Conservation (phyloP, 2,329 filamentous ascomycete genomes). For the Aspergillus sergii region DNA sequence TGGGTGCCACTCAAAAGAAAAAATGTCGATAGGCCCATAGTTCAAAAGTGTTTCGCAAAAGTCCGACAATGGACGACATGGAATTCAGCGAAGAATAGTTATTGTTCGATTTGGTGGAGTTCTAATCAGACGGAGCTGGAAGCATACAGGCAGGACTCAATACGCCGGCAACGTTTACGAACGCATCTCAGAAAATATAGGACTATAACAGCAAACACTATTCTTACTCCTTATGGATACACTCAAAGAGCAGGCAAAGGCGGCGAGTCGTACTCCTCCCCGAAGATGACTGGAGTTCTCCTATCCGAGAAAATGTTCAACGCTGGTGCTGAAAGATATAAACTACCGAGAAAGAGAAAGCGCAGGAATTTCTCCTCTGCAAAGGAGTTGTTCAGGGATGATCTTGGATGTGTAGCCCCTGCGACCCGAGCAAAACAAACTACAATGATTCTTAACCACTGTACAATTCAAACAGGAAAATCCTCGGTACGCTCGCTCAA, state of each 20-base stretch:
- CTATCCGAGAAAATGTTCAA: not conserved
- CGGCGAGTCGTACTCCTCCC: not conserved
- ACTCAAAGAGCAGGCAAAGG: conserved; percentile 5
- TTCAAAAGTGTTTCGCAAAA: conserved; percentile 22
- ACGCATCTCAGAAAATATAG: conserved; percentile 31
- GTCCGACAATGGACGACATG: conserved; percentile 34
- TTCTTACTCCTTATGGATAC: conserved; percentile 28
- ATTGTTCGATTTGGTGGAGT: conserved; percentile 47
- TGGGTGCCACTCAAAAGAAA: conserved; percentile 40
- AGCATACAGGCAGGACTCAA: conserved; percentile 22
- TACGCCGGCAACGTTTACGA: conserved; percentile 27
- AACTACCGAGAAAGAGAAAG: not conserved
- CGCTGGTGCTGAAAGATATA: not conserved
- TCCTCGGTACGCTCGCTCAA: not conserved
- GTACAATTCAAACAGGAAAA: not conserved
- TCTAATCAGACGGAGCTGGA: conserved; percentile 30
- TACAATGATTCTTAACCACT: not conserved
- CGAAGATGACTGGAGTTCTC: conserved; percentile 14
- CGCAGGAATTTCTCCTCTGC: not conserved
- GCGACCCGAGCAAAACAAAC: not conserved
- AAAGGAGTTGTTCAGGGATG: not conserved
- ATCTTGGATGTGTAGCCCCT: not conserved
- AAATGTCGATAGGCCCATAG: conserved; percentile 29
- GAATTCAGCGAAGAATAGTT: conserved; percentile 38
- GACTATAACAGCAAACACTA: conserved; percentile 24